phyloP scores from a whole-genome alignment of 116 monocot species.

The Cymodocea nodosa region DNA sequence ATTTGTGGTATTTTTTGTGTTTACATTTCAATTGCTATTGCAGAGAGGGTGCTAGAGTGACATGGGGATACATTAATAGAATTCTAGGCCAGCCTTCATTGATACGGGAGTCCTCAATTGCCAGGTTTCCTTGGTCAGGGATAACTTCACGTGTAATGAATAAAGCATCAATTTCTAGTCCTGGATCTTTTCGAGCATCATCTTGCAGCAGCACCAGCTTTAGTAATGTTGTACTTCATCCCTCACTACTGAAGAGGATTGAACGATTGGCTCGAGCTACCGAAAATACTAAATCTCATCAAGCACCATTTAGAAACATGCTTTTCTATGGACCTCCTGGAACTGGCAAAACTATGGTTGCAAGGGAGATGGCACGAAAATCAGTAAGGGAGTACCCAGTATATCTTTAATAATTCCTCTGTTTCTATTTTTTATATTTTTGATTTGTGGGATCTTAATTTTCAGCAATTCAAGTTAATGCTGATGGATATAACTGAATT shows the following conservation, averaged over 20 bases:
- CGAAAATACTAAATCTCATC: constrained; percentile 80
- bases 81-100: constrained; percentile 89
- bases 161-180: constrained; percentile 12
- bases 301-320: constrained; percentile 97
- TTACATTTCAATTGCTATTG: constrained; percentile 13
- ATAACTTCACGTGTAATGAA: constrained; percentile 24
- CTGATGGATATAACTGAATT: too few species aligned
- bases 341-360: constrained; percentile 94
- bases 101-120: constrained; percentile 87
- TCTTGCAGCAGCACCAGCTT: constrained; percentile 26
- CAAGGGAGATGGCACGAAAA: constrained; percentile 85
- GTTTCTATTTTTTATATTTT: background rate
- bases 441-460: too few species aligned
- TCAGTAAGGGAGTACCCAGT: constrained; percentile 34
- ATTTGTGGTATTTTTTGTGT: too few species aligned
- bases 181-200: constrained; percentile 12
- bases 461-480: too few species aligned
- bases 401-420: background rate
- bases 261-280: constrained; percentile 83
- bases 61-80: constrained; percentile 86
- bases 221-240: constrained; percentile 71
- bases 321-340: constrained; percentile 95
- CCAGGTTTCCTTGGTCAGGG: constrained; percentile 78
- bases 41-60: constrained; percentile 93
- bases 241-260: constrained; percentile 71